phyloP scores from a whole-genome alignment of 2,329 filamentous ascomycete species.

The Aspergillus proliferans region DNA sequence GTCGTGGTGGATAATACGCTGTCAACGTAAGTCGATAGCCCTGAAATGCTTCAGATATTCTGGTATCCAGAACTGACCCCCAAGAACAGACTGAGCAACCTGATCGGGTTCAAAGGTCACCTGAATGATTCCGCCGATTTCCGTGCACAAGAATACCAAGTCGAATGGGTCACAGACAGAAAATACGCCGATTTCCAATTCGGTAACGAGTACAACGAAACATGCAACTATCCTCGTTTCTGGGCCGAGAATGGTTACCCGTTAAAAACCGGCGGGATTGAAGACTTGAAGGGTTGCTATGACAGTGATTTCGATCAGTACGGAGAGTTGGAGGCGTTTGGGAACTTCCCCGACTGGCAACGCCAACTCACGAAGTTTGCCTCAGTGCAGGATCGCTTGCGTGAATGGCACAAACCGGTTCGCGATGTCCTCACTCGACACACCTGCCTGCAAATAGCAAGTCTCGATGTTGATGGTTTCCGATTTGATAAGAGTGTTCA shows the following conservation, averaged over 20 bases:
- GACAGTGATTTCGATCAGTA: conserved; percentile 61
- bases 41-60: neutral
- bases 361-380: conserved; percentile 61
- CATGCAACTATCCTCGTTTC: conserved; percentile 55
- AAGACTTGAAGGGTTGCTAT: conserved; percentile 50
- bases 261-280: conserved; percentile 42
- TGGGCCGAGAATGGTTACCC: conserved; percentile 54
- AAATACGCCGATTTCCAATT: conserved; percentile 55
- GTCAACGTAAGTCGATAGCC: conserved; percentile 45
- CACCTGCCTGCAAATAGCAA: conserved; percentile 57
- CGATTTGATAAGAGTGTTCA: conserved; percentile 63
- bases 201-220: conserved; percentile 48
- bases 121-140: conserved; percentile 56
- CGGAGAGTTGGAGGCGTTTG: conserved; percentile 59
- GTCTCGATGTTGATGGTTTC: conserved; percentile 61
- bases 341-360: conserved; percentile 57
- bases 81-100: conserved; percentile 44
- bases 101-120: conserved; percentile 57
- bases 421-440: conserved; percentile 53
- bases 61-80: neutral
- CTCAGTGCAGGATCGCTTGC: conserved; percentile 60
- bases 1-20: conserved; percentile 62
- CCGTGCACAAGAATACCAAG: conserved; percentile 50
- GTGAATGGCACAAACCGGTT: conserved; percentile 58
- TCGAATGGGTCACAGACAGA: conserved; percentile 50